A percentile compares a stretch with the other conserved stretches of the same genome.
Evolutionary conservation across 129 eudicot genomes (phyloP).

Genomic region (Arctium lappa): DNA sequence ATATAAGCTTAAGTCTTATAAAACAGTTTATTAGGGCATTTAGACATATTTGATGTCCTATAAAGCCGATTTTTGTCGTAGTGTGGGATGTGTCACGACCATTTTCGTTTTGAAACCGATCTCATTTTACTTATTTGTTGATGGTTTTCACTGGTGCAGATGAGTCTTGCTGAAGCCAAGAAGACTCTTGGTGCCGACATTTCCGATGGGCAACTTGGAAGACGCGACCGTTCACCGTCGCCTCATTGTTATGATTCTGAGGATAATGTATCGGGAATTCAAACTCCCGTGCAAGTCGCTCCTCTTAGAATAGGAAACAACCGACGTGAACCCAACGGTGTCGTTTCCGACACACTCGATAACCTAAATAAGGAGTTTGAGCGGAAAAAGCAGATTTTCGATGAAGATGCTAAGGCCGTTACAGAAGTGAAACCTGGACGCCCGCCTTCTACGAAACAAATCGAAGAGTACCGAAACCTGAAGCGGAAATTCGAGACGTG

Average conservation of each 20-base stretch:
- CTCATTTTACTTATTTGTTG: not conserved
- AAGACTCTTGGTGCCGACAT: constrained; percentile 49
- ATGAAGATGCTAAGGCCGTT: constrained; percentile 54
- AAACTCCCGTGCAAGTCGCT: constrained; percentile 54
- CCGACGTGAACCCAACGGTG: constrained; percentile 31
- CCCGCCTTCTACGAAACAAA: constrained; percentile 34
- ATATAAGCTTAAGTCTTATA: not conserved
- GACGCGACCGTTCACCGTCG: constrained; percentile 23
- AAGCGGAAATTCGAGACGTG: constrained; percentile 56
- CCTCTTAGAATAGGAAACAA: constrained; percentile 25
- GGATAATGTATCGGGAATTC: constrained; percentile 41
- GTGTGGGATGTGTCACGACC: not conserved
- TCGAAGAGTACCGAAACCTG: constrained; percentile 51
- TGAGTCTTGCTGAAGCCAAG: constrained; percentile 59
- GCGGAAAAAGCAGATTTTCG: constrained; percentile 54
- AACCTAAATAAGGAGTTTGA: constrained; percentile 60
- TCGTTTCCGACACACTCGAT: constrained; percentile 23
- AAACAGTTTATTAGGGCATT: not conserved
- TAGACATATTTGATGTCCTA: not conserved
- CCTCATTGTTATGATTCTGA: constrained; percentile 46
- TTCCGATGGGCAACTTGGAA: constrained; percentile 12
- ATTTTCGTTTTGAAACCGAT: not conserved
- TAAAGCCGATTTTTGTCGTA: no score
- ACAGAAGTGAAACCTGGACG: constrained; percentile 33
- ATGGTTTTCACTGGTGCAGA: constrained; percentile 16